Conservation (phyloP, 352 stramenopile species). For the Globisporangium acanthophoron region DNA sequence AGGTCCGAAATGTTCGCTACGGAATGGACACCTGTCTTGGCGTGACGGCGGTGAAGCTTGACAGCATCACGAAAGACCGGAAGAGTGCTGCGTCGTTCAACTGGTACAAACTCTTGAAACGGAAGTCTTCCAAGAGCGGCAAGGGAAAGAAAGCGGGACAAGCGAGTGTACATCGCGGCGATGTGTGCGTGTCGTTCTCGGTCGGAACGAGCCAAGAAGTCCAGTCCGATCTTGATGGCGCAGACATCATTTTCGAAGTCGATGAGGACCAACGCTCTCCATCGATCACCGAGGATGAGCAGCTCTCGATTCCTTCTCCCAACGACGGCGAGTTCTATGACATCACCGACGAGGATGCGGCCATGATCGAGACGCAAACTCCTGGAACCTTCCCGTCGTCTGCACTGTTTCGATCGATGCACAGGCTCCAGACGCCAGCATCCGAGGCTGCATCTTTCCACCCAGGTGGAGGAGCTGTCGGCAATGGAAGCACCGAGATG, state of each 20-base stretch:
- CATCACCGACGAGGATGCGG: slow-evolving; percentile 37
- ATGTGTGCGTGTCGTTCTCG: slow-evolving; percentile 76
- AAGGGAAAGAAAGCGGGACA: slow-evolving; percentile 36
- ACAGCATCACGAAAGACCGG: slow-evolving; percentile 72
- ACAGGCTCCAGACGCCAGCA: slow-evolving; percentile 60
- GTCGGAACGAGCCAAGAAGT: slow-evolving; percentile 81
- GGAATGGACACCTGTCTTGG: slow-evolving; percentile 83
- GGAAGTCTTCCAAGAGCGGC: slow-evolving; percentile 55
- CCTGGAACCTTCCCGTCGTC: slow-evolving; percentile 43
- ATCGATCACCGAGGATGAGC: slow-evolving; percentile 17
- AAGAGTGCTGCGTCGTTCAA: slow-evolving; percentile 79
- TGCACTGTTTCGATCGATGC: slow-evolving; percentile 50
- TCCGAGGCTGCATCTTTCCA: slow-evolving; percentile 18
- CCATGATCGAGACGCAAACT: slow-evolving; percentile 23
- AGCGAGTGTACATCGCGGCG: slow-evolving; percentile 61
- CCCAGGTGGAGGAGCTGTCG: slow-evolving; percentile 11
- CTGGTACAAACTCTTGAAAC: slow-evolving; percentile 84
- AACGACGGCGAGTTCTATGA: slow-evolving; percentile 34
- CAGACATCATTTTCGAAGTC: slow-evolving; percentile 25
- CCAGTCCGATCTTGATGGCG: slow-evolving; percentile 51
- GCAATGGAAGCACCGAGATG: slow-evolving; percentile 10
- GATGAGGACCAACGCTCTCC: slow-evolving; percentile 23
- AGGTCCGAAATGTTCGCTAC: slow-evolving; percentile 82
- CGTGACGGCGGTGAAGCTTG: slow-evolving; percentile 75
- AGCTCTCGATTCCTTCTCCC: slow-evolving; percentile 22